Base-by-base conservation (phyloP, 495 filamentous ascomycete species). In the Daldinia caldariorum region DNA sequence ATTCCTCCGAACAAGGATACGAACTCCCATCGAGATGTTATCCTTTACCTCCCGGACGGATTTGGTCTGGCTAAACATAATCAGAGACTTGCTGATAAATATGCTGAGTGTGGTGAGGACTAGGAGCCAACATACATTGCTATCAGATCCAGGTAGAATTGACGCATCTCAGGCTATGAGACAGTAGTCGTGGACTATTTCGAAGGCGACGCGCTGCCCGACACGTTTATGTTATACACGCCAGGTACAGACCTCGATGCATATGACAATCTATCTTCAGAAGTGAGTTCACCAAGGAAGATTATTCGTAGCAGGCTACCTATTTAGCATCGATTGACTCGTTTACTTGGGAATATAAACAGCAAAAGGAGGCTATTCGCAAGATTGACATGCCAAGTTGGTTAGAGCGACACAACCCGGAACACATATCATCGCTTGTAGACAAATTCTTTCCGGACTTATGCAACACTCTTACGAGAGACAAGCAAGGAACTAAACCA, bases 31-130 rank as follows among this genome's bases (percentile, higher is more conserved):
- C 49, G 29, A 5, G 61, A 50, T 13, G 49, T 7, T 1, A 49
- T 64, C 10, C 61, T 64, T 16, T 57, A 37, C 51, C 18, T 64
- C 0, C 61, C 61, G 9, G 61, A 64, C 34, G 61, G 61, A 31
- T 64, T 64, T n/a, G 61, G 61, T 16, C 51, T 64, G 12, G 61
- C 61, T 10, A 64, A 50, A 16, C 61, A 64, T 4, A 64, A 64
- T n/a, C 61, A 64, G 31, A 53, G 53, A 16, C 61, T 64, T 18
- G 61, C 61, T 29, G 61, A 64, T 45, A 57, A 57, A 53, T 64
- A 64, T 18, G 61, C 61, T 8, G 20, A 57, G 34, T 35, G 35
- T 9, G 61, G 60, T 62, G 41, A 14, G 20, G 6, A 29, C 1
- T 16, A 6, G 45, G 2, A 20, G 16, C 5, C 6, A 13, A 10